phyloP scores from a whole-genome alignment of 805 yeast species.

The Gaillardinia entomophila region DNA sequence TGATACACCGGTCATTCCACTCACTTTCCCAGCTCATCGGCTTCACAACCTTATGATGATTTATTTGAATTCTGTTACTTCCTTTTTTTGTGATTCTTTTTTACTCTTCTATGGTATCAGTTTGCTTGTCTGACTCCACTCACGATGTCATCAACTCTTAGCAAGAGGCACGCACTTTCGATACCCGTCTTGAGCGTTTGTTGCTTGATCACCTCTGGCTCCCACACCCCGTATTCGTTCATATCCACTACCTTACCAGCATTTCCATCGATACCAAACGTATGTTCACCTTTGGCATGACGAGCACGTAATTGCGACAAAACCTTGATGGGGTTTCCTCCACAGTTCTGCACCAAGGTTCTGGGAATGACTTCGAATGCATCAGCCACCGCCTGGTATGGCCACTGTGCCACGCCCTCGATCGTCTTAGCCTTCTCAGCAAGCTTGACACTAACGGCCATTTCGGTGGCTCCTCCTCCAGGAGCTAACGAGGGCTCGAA shows the following conservation, averaged over 20 bases:
- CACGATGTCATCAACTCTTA: conserved; percentile 96
- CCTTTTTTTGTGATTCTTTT: background rate
- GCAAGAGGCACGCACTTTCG: conserved; percentile 89
- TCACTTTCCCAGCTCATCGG: too few relatives aligned
- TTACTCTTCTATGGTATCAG: background rate
- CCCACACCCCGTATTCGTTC: conserved; percentile 97
- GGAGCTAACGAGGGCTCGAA: conserved; percentile 94
- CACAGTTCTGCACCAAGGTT: conserved; percentile 94
- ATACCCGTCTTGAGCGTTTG: conserved; percentile 97
- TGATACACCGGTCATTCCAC: too few relatives aligned
- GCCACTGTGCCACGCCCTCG: conserved; percentile 97
- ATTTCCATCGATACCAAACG: conserved; percentile 94
- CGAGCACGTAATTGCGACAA: conserved; percentile 91
- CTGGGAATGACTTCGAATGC: conserved; percentile 98
- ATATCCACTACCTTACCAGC: conserved; percentile 90
- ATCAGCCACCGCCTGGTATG: conserved; percentile 97
- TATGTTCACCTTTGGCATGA: conserved; percentile 83
- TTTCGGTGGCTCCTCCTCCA: conserved; percentile 99
- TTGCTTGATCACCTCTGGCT: conserved; percentile 96
- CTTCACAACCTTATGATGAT: too few relatives aligned
- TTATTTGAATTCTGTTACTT: too few relatives aligned
- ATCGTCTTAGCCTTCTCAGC: conserved; percentile 87
- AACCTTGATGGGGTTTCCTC: conserved; percentile 90
- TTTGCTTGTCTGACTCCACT: conserved; percentile 73
- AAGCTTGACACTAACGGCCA: conserved; percentile 89